Percentiles rank a stretch among this genome's conserved stretches.
phyloP scores from a whole-genome alignment of 108 stramenopile species.

The Cylindrotheca fusiformis region DNA sequence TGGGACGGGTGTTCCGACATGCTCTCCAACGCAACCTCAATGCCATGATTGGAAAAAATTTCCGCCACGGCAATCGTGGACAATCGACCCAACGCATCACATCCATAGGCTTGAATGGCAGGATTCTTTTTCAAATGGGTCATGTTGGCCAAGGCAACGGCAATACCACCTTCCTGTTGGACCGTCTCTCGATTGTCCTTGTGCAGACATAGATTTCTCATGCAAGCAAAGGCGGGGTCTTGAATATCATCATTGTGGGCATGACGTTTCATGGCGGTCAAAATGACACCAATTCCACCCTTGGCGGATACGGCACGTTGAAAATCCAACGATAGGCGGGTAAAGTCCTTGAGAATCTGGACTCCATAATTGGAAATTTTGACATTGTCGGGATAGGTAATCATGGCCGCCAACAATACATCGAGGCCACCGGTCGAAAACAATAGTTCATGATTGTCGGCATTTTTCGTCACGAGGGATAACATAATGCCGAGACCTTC shows the following conservation, averaged over 20 bases:
- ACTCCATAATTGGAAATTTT: constrained; percentile 18
- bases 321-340: constrained; percentile 33
- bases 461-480: constrained; percentile 10
- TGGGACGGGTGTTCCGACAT: constrained; percentile 27
- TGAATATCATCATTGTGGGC: constrained; percentile 25
- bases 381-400: constrained; percentile 13
- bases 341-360: constrained; percentile 33
- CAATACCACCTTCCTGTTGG: constrained; percentile 16
- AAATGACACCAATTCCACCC: constrained; percentile 32
- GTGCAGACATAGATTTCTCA: constrained; percentile 35
- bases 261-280: constrained; percentile 25
- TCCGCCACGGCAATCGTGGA: constrained; percentile 7
- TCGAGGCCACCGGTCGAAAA: constrained; percentile 27
- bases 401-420: constrained; percentile 28
- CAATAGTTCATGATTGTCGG: constrained; percentile 32
- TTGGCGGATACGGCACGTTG: constrained; percentile 38
- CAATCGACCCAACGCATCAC: constrained; percentile 31
- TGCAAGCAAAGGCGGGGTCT: constrained; percentile 32
- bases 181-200: constrained; percentile 27
- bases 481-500: constrained; percentile 21
- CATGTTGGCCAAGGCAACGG: constrained; percentile 22
- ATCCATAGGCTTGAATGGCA: constrained; percentile 36
- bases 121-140: constrained; percentile 15
- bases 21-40: constrained; percentile 9
- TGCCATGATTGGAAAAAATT: constrained; percentile 6